Percentiles rank a stretch among this genome's conserved stretches.
phyloP scores from a whole-genome alignment of 116 monocot genomes.

The Posidonia oceanica region DNA sequence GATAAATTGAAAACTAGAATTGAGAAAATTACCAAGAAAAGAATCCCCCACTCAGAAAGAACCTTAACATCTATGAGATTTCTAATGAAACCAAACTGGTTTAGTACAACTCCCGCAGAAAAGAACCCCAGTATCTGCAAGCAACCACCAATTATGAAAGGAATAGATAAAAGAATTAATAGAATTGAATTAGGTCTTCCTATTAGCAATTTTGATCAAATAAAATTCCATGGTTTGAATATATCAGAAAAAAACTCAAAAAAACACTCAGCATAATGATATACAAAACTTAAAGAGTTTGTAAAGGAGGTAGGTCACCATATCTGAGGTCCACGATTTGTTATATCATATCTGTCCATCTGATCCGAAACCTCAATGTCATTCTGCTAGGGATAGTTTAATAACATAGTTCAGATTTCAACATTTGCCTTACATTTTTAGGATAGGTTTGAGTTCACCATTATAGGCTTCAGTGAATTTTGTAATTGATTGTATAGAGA shows the following conservation, averaged over 20 bases:
- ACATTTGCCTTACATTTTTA: too few species aligned
- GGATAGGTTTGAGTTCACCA: too few species aligned
- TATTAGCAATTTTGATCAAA: not conserved
- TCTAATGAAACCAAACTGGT: slow-evolving; percentile 93
- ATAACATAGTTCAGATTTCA: too few species aligned
- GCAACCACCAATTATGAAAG: not conserved
- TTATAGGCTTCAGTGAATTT: too few species aligned
- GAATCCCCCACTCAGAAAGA: slow-evolving; percentile 97
- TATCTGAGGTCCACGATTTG: too few species aligned
- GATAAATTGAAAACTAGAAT: not conserved
- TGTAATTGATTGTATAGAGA: too few species aligned
- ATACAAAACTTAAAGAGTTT: too few species aligned
- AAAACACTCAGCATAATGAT: not conserved
- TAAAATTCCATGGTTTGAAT: not conserved
- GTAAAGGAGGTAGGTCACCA: too few species aligned
- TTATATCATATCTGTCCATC: too few species aligned
- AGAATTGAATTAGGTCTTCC: not conserved
- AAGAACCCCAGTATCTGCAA: slow-evolving; percentile 97
- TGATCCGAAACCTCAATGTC: too few species aligned
- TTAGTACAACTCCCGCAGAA: slow-evolving; percentile 86
- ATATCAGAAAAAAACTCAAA: not conserved
- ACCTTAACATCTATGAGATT: slow-evolving; percentile 94
- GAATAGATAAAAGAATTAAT: not conserved
- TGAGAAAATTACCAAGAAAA: slow-evolving; percentile 71
- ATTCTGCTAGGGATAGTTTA: too few species aligned